A percentile compares a stretch with the other conserved stretches of the same genome.
Conservation (phyloP, 73 alveolate species). For the Diophrys sp. region DNA sequence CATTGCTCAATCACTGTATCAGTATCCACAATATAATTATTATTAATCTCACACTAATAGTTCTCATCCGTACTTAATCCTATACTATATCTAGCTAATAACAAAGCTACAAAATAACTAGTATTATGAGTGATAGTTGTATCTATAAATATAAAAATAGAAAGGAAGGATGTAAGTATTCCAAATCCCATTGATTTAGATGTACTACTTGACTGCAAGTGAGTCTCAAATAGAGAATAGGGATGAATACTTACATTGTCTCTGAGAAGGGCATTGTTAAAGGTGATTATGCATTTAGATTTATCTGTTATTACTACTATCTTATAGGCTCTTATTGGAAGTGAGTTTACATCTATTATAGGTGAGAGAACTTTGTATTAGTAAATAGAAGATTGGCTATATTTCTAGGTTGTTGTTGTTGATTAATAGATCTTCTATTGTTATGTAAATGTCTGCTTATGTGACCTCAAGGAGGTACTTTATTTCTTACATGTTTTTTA, state of each 20-base stretch:
- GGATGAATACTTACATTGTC: not conserved
- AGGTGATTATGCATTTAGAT: no score
- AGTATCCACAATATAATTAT: not conserved
- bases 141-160: not conserved
- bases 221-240: not conserved
- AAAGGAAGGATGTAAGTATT: not conserved
- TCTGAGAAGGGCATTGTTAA: no score
- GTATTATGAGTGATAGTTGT: no score
- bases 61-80: not conserved
- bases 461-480: slow-evolving; percentile 24
- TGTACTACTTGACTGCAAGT: no score
- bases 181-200: not conserved
- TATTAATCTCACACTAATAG: not conserved
- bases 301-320: not conserved
- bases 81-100: no score
- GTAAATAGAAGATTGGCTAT: not conserved
- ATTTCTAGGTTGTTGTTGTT: not conserved
- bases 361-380: not conserved
- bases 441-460: no score
- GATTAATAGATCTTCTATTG: no score
- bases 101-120: no score
- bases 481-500: slow-evolving; percentile 7
- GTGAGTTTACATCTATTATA: not conserved
- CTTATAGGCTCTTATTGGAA: not conserved
- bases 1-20: not conserved